phyloP scores from a whole-genome alignment of 164 flowering plant genomes.

The Chloranthus sessilifolius region DNA sequence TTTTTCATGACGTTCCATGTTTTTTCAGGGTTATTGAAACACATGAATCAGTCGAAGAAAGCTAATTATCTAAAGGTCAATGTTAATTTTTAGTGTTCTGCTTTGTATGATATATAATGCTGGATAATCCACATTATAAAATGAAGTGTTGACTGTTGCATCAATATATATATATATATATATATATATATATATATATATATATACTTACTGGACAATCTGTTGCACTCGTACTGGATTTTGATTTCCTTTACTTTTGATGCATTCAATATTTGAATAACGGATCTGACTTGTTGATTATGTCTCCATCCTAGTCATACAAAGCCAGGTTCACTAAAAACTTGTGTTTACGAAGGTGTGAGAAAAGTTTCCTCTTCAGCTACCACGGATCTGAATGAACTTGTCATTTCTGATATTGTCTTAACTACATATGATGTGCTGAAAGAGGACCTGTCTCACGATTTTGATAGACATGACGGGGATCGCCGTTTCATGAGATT shows the following conservation, averaged over 20 bases:
- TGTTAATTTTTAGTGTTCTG: too few relatives aligned
- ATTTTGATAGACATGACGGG: conserved; percentile 87
- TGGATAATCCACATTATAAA: too few relatives aligned
- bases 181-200: too few relatives aligned
- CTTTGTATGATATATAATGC: too few relatives aligned
- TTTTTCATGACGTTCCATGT: too few relatives aligned
- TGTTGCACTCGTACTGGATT: not conserved
- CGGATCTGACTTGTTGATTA: conserved; percentile 8
- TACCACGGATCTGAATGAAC: conserved; percentile 46
- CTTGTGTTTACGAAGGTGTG: conserved; percentile 79
- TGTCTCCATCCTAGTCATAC: conserved; percentile 55
- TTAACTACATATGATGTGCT: conserved; percentile 95
- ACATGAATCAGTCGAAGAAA: too few relatives aligned
- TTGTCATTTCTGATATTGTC: conserved; percentile 75
- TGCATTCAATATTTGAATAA: conserved; percentile 3
- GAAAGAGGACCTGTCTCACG: conserved; percentile 87
- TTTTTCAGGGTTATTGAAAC: too few relatives aligned
- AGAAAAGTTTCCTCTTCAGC: conserved; percentile 45
- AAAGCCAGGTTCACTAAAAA: conserved; percentile 63
- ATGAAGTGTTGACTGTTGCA: too few relatives aligned
- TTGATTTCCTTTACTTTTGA: not conserved
- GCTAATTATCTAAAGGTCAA: too few relatives aligned
- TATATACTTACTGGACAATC: not conserved
- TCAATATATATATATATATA: too few relatives aligned
- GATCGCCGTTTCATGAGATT: conserved; percentile 86